These are phyloP conservation scores for Wallacemonas sp. DNA, from an alignment of 208 protist genomes.

Conservation along the genomic window DNA sequence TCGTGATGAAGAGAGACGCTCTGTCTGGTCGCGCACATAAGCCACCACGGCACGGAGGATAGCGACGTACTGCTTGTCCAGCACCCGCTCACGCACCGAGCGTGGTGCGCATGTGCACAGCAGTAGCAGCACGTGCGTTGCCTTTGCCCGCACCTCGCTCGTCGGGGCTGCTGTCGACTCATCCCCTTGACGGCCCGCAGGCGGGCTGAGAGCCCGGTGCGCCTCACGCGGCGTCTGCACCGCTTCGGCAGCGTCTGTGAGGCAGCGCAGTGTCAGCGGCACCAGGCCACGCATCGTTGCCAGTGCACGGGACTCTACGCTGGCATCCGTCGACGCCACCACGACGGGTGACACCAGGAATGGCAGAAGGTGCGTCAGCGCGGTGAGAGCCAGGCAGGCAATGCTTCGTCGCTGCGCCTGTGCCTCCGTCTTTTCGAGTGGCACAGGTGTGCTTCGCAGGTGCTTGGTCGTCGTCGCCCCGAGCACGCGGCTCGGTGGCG, in stretches of 20 bases:
- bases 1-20: conserved; percentile 1
- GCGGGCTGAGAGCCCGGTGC: too few relatives aligned
- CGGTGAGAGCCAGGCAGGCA: too few relatives aligned
- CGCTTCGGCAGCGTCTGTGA: background rate
- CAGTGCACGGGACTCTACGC: background rate
- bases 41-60: background rate
- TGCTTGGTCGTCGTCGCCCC: background rate
- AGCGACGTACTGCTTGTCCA: background rate
- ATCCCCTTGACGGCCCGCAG: too few relatives aligned
- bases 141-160: background rate
- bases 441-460: background rate
- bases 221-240: too few relatives aligned
- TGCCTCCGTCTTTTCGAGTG: too few relatives aligned
- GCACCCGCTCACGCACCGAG: background rate
- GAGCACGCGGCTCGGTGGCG: background rate
- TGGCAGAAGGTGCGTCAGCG: too few relatives aligned
- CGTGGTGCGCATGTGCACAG: background rate
- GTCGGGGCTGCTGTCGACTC: too few relatives aligned
- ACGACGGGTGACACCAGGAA: too few relatives aligned
- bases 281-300: background rate
- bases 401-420: too few relatives aligned
- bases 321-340: background rate
- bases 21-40: background rate
- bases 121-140: background rate
- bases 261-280: background rate